phyloP scores from a whole-genome alignment of 2,329 filamentous ascomycete genomes.

The Paraphaeosphaeria minitans region DNA sequence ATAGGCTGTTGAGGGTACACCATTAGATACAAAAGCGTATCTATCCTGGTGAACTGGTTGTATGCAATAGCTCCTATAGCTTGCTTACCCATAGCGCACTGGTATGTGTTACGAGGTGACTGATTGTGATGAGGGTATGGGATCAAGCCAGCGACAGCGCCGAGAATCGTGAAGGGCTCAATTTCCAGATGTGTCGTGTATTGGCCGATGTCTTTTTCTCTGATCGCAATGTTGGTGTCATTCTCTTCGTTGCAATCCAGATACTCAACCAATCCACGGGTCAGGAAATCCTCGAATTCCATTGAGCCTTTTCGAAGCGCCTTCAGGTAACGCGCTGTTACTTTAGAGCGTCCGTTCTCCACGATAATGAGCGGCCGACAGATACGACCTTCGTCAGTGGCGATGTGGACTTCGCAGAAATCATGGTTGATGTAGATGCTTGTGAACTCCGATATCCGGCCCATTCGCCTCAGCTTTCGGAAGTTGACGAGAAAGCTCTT shows the following conservation, averaged over 20 bases:
- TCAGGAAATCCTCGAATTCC: slow-evolving; percentile 93
- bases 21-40: slow-evolving; percentile 93
- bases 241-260: slow-evolving; percentile 99
- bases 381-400: slow-evolving; percentile 95
- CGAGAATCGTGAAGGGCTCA: slow-evolving; percentile 95
- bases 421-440: slow-evolving; percentile 96
- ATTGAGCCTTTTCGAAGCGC: slow-evolving; percentile 81
- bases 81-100: slow-evolving; percentile 99
- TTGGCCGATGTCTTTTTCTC: slow-evolving; percentile 80
- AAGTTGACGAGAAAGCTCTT: slow-evolving; percentile 87
- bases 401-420: slow-evolving; percentile 89
- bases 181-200: slow-evolving; percentile 95
- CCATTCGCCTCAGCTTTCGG: slow-evolving; percentile 83
- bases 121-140: slow-evolving; percentile 99
- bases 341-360: slow-evolving; percentile 81
- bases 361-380: slow-evolving; percentile 96
- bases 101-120: slow-evolving; percentile 96
- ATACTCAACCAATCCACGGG: slow-evolving; percentile 89
- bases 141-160: slow-evolving; percentile 93
- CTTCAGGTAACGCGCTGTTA: slow-evolving; percentile 78
- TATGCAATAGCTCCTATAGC: slow-evolving; percentile 97
- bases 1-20: slow-evolving; percentile 98
- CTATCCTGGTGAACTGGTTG: slow-evolving; percentile 96
- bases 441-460: slow-evolving; percentile 93
- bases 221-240: slow-evolving; percentile 89